Evolutionary conservation across 306 rosid genomes (phyloP).

Genomic region (Malus sylvestris): DNA sequence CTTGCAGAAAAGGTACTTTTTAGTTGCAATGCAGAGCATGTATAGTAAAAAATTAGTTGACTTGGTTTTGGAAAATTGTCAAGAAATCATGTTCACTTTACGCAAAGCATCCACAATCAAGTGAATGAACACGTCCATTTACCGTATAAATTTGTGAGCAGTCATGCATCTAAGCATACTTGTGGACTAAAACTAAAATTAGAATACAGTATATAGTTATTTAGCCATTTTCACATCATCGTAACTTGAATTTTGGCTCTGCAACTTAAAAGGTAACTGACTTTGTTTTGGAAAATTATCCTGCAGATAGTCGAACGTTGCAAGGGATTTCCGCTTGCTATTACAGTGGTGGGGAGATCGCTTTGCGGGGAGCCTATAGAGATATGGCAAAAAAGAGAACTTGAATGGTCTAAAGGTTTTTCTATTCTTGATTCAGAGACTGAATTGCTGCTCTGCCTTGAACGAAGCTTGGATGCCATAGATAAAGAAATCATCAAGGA

Average conservation of each 20-base stretch:
- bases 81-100: not conserved
- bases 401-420: slow-evolving; percentile 12
- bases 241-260: no score
- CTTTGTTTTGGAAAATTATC: not conserved
- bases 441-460: slow-evolving; percentile 20
- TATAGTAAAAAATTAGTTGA: not conserved
- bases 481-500: slow-evolving; percentile 27
- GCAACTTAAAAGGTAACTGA: not conserved
- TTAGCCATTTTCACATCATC: not conserved
- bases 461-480: slow-evolving; percentile 29
- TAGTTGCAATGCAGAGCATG: slow-evolving; percentile 8
- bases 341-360: slow-evolving; percentile 37
- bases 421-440: slow-evolving; percentile 17
- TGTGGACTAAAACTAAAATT: no score
- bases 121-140: no score
- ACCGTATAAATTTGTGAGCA: not conserved
- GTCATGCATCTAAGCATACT: not conserved
- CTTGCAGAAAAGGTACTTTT: not conserved
- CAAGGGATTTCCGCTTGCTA: slow-evolving; percentile 48
- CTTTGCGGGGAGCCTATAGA: slow-evolving; percentile 12
- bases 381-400: slow-evolving; percentile 25
- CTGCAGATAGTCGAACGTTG: slow-evolving; percentile 46
- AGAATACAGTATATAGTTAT: not conserved
- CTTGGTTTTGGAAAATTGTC: no score
- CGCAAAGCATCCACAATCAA: not conserved